Evolutionary conservation across 2,329 filamentous ascomycete genomes (phyloP), one percentile per base, ranked within the genome.

Genomic region (Bipolaris bicolor): DNA sequence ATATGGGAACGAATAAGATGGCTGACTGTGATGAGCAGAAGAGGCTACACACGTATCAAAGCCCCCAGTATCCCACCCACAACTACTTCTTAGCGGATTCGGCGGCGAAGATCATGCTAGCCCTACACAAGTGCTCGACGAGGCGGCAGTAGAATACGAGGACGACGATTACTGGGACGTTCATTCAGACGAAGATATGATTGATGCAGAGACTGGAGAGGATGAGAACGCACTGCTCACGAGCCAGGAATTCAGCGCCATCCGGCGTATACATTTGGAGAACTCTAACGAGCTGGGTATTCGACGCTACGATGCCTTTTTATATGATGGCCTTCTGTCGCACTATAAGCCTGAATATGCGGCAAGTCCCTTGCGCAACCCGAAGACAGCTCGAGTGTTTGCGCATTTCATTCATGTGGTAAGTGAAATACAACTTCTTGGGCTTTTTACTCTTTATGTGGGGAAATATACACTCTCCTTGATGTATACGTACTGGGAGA

Each of bases 381-480:
- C 87, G 2, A 88, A 89, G 62, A 94, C 91, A 10, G 89, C 91
- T 13, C 85, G 88, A 29, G 88, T 97, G 6, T 98, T 98, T 74
- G 89, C 89, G 74, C 92, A 98, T 76, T 98, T 97, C 74, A 87
- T 98, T 45, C 90, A 92, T 65, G 89, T 95, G 6, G 67, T 69
- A 62, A 60, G 67, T 66, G n/a, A 18, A 18, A 31, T 22, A 16
- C n/a, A 37, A 15, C 4, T 24, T 11, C 11, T 13, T 11, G 3
- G 31, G 31, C 18, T 34, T 22, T 11, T 6, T 5, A n/a, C 11
- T 36, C 5, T 22, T 7, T 20, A 5, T 22, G 7, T 2, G 1
- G 44, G 7, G 7, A 11, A 16, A 31, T 2, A 13, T 22, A 29
- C 7, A 7, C 9, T 34, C 13, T 15, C 10, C 29, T 36, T 9